Base-by-base conservation (phyloP, 106 monocot genomes). In the Dactylorhiza incarnata region DNA sequence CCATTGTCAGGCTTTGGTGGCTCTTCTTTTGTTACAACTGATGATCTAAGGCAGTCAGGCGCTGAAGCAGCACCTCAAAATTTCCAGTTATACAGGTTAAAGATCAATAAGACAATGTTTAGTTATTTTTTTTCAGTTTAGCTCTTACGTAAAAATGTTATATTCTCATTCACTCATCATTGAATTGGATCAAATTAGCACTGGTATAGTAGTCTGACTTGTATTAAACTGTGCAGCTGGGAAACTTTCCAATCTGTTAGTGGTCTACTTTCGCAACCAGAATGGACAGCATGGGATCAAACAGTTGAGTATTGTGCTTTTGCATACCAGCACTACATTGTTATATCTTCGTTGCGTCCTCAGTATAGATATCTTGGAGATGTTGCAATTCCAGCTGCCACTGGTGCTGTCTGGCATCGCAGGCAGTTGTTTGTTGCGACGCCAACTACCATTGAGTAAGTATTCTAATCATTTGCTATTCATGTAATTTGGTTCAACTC, bases 251-350 rank as follows among this genome's bases (percentile, higher is more conserved):
- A 94, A 82, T 83, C 97, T 68, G 94, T 97, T 44, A 87, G 97
- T 45, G 91, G 94, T 52, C 91, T 97, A 76, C 79, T 97, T 75
- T 82, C 91, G 14, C 97, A 97, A 79, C 97, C 97, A 26, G 97
- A 97, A 87, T 97, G 97, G 97, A 85, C 91, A 71, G 97, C 94
- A 58, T 97, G 97, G 97, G 97, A 97, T 79, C 91, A 94, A 77
- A 97, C 97, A 44, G 97, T 97, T 71, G 97, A 97, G 83, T 97
- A 94, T 74, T 97, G 97, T 91, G 97, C 97, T 56, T 97, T 97
- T 83, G 97, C 89, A 29, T 97, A 97, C 73, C 80, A 91, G 56
- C 97, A 97, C 37, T 89, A 97, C 74, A 97, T 97, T 75, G 94
- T 97, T 44, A 94, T 97, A 76, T 83, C 94, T 56, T 97, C 94